Base-by-base conservation (phyloP, 2,329 filamentous ascomycete genomes). In the Fusarium sp. region DNA sequence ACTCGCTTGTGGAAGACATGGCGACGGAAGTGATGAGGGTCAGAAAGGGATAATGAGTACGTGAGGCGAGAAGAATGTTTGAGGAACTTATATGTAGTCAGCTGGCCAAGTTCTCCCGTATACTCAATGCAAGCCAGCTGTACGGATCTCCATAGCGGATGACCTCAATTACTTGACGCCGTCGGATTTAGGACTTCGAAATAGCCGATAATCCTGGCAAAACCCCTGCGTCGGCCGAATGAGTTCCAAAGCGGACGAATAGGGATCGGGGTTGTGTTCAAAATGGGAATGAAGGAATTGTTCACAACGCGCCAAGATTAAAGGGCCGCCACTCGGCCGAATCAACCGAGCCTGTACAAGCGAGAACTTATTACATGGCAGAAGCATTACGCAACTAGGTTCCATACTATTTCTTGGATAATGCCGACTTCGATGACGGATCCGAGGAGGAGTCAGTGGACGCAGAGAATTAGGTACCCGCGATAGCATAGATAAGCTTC, bases 261-360 rank as follows among this genome's bases (percentile, higher is more conserved):
- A 2, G 9, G 22, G n/a, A 35, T 4, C 1, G 36, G 7, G 0
- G 14, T 5, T 35, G 22, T 14, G 15, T 15, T 25, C 5, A 5
- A 18, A 27, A 15, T 22, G n/a, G 31, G 17, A 20, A 25, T 1
- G 47, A 8, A 50, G 8, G 7, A 35, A 50, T 1, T n/a, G 1
- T 25, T 17, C 5, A 22, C 17, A 10, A 25, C 14, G 13, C n/a
- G 39, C 39, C 39, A 25, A 42, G 39, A 7, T 13, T 14, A 15
- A 42, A 22, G 12, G n/a, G 14, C 39, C 39, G 39, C 8, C n/a
- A 42, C n/a, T 22, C 39, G 39, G 39, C 39, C 39, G n/a, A 42
- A 42, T 20, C 4, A 7, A 27, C 27, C 6, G 27, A 27, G 27
- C 7, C 27, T 35, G 13, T 35, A 35, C 33, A 15, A 35, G 33